Evolutionary conservation across 1,139 yeast species (phyloP), one percentile per base, ranked within the genome.

Genomic region (Suzukiozyma palmioleophila): DNA sequence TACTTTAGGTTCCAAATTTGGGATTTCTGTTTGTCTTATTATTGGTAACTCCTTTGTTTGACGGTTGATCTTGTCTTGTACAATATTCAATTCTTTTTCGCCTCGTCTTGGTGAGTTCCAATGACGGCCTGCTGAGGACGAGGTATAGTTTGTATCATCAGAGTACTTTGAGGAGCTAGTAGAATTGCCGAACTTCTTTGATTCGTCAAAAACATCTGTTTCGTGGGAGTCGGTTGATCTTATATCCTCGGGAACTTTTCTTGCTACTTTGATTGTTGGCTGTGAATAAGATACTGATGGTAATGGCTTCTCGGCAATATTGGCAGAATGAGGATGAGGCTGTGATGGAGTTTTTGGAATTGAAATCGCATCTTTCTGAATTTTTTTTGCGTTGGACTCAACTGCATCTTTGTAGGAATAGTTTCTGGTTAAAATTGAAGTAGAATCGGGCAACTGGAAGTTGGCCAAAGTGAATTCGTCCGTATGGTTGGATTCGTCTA

Each of bases 91-190:
- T 39, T 66, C 68, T 45, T 58, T 57, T 42, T 61, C 69, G 43
- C 59, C 64, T 39, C 66, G 57, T 35, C 75, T 57, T 18, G 83
- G 81, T 2, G 80, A 74, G 30, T 77, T 74, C 83, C 82, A 77
- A 43, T 69, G 36, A 33, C 36, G 36, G 7, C 54, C 52, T 8
- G 15, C 14, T 16, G 57, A 50, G 31, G 62, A 25, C 15, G 65
- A 51, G 18, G 77, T 64, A 26, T 62, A 62, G 37, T 58, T 60
- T 11, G 81, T 75, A 21, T 77, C 77, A 42, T 69, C 66, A 1
- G 82, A 75, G 50, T 73, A 77, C 33, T 69, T 66, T 26, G 72
- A 63, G 39, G 65, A 64, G 1, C 68, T 61, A 41, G 60, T 29
- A 8, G 36, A 33, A 11, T 25, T 26, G 16, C 21, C 28, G 13